Evolutionary conservation across 2,329 filamentous ascomycete genomes (phyloP), one percentile per base, ranked within the genome.

Genomic region (Aspergillus pseudoviridinutans): DNA sequence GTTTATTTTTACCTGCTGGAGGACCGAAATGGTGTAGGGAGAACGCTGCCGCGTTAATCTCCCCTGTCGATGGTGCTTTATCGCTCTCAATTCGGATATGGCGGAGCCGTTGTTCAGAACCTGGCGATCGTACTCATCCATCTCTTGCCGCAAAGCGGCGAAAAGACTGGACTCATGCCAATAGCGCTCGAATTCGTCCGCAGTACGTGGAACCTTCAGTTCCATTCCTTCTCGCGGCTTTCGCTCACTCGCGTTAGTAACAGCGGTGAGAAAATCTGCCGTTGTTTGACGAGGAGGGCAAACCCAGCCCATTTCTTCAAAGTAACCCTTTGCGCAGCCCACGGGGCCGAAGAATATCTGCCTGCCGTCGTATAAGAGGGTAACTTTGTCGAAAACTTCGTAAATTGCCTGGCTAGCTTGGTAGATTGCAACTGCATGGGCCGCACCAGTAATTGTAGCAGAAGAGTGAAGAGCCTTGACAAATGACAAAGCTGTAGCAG

Each of bases 101-200:
- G n/a, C n/a, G n/a, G n/a, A n/a, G n/a, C n/a, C n/a, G n/a, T 96
- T 91, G 53, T 88, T 90, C 54, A 79, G 81, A 8, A 96, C 79
- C 49, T 91, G 84, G 67, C 85, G 84, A 76, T 87, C 61, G 55
- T 79, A 79, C 61, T 82, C 77, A 2, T 76, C 66, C 12, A n/a
- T n/a, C n/a, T n/a, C n/a, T n/a, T n/a, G n/a, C n/a, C n/a, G n/a
- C n/a, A n/a, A n/a, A n/a, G n/a, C n/a, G n/a, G n/a, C n/a, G n/a
- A n/a, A n/a, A n/a, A n/a, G n/a, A n/a, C n/a, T n/a, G n/a, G 81
- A 84, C 25, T 78, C 71, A 63, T 80, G 79, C 82, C 83, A 86
- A 41, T 74, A 69, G 17, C 70, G 63, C 25, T 76, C 86, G 62
- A 91, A 90, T 2, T 90, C 88, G 42, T 88, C 85, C 0, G 87